A percentile compares a stretch with the other conserved stretches of the same genome.
Conservation (phyloP, 2,329 filamentous ascomycete genomes). For the Verticillium alfalfae region DNA sequence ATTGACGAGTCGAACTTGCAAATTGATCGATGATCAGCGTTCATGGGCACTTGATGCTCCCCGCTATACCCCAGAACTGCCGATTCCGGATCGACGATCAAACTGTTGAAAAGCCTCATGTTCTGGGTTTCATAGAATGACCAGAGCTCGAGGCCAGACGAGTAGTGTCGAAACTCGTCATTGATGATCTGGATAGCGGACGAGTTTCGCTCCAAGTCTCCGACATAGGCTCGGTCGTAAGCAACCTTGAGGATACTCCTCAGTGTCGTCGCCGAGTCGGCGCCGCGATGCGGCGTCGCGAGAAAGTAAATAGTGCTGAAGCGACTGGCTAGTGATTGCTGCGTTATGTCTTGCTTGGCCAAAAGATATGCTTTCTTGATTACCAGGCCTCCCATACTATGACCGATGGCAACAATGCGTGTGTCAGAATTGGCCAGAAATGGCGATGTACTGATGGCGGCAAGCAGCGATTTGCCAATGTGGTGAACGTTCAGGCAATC, state of each 20-base stretch:
- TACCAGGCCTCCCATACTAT: conserved; percentile 22
- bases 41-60: conserved; percentile 16
- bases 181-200: conserved; percentile 16
- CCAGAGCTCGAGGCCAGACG: conserved; percentile 13
- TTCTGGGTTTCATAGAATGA: conserved; percentile 21
- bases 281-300: conserved; percentile 19
- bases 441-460: conserved; percentile 16
- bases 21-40: conserved; percentile 21
- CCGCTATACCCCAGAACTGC: conserved; percentile 16
- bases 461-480: conserved; percentile 23
- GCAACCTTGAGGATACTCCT: conserved; percentile 15
- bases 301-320: conserved; percentile 19
- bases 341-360: conserved; percentile 10
- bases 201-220: conserved; percentile 15
- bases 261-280: conserved; percentile 18
- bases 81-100: conserved; percentile 17
- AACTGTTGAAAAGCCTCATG: conserved; percentile 8
- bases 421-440: conserved; percentile 10
- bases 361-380: conserved; percentile 23
- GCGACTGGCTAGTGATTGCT: conserved; percentile 10
- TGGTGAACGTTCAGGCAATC: conserved; percentile 23
- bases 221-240: conserved; percentile 13
- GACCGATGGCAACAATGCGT: conserved; percentile 22
- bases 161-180: conserved; percentile 16
- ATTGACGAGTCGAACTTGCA: conserved; percentile 20